Evolutionary conservation across 805 yeast genomes (phyloP), one percentile per base, ranked within the genome.

Genomic region (Candida cerambycidarum): DNA sequence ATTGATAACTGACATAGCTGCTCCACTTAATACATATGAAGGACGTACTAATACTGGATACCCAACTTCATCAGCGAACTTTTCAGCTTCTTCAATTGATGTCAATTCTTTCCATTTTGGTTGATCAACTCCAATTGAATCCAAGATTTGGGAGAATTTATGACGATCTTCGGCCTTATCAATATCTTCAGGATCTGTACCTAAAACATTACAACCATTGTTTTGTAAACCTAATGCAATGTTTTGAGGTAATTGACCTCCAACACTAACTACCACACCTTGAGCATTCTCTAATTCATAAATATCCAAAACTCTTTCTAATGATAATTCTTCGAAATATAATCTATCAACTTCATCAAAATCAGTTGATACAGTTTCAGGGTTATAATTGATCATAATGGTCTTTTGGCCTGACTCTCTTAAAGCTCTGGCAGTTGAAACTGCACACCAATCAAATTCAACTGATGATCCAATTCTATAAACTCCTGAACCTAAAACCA

Each of bases 401-500:
- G 99, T 92, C 69, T 83, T 87, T 65, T 82, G 83, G 51, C 96
- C 96, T 43, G 80, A 75, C 41, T 80, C 85, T 66, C 99, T 82
- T 57, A 92, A 80, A 33, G 97, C 89, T 63, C 97, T 83, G 43
- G 96, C 97, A 45, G 99, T 86, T 51, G 93, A 80, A 50, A 92
- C 99, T 43, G 98, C 99, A 77, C 99, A 92, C 99, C 99, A 92
- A 68, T 92, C 99, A 59, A 92, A 92, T 72, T 93, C 99, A 42
- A 92, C 99, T 24, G 97, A 89, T 1, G 97, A 90, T 46, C 99
- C 99, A 65, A 92, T 92, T 69, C 99, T 82, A 79, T 92, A 92
- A 39, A 93, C 99, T 74, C 99, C 98, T n/a, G 97, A 89, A 42
- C 98, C 99, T 56, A 92, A 76, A 31, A 92, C 98, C 80, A 93